Base-by-base conservation (phyloP, 805 yeast species). In the Candida insectalens region DNA sequence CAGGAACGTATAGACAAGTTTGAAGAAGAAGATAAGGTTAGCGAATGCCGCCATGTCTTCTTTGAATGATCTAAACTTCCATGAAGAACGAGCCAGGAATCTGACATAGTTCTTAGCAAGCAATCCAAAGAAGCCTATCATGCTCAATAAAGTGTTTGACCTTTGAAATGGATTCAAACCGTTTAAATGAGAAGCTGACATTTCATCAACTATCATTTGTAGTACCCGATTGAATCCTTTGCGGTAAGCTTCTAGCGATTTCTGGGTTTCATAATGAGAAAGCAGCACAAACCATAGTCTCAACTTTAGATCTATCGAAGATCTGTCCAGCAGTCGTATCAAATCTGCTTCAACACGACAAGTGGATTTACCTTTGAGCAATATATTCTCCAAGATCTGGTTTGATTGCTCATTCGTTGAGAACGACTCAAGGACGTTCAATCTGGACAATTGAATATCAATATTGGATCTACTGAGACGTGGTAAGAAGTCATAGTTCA, bases 211-310 rank as follows among this genome's bases (percentile, higher is more conserved):
- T 15, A 81, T 51, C 14, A 74, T 56, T 2, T 51, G 47, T 2
- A 84, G 37, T 10, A 72, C 70, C 19, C 60, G 62, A 29, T 71
- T 72, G 42, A 79, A 69, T 0, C 83, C 76, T 13, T 46, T 43
- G 26, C 65, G 60, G 22, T 67, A 63, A 17, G 66, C 62, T 0
- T 53, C 52, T 2, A 55, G 27, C 16, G 58, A 46, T 2, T 40
- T 27, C 14, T 51, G 45, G 3, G 48, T 49, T 10, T 55, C 49
- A 44, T 80, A 83, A 36, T 68, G 67, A 41, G 69, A 72, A 31
- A 84, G 65, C 13, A 88, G 59, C 17, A 80, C 65, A 21, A 71
- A 73, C 94, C 96, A 88, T 3, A 92, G 56, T 35, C 77, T 77
- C 25, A 87, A 57, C 36, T 71, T 72, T 50, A 85, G 67, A 16